A percentile compares a stretch with the other conserved stretches of the same genome.
These are phyloP conservation scores for Moniliella sp. DNA, from an alignment of 1,284 basidiomycete genomes.

Conservation along the genomic window DNA sequence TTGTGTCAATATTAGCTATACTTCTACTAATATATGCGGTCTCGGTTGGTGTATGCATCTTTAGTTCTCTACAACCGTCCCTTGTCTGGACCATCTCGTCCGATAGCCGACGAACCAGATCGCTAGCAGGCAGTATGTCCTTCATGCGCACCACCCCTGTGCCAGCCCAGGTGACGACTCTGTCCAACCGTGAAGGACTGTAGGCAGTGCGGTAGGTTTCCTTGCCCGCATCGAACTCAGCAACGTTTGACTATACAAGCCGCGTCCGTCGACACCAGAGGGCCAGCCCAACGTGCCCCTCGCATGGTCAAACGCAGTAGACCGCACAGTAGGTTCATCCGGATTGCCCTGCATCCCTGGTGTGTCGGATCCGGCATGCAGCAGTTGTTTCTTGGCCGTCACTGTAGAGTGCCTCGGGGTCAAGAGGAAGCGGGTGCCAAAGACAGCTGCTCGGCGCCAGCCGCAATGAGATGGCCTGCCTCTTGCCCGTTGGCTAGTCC, in stretches of 20 bases:
- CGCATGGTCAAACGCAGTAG: conserved; percentile 26
- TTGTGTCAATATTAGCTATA: too few relatives aligned
- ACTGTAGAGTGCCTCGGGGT: conserved; percentile 19
- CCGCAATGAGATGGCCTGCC: conserved; percentile 13
- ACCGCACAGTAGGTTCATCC: conserved; percentile 11
- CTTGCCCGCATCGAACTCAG: conserved; percentile 7
- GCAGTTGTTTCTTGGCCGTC: conserved; percentile 18
- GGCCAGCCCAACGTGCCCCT: conserved; percentile 27
- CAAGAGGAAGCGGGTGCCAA: conserved; percentile 25
- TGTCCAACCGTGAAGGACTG: conserved; percentile 9
- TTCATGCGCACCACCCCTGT: conserved; percentile 20
- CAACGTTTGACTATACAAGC: conserved; percentile 15
- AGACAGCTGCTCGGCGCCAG: conserved; percentile 23
- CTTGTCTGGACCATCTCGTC: too few relatives aligned
- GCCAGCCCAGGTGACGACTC: conserved; percentile 27
- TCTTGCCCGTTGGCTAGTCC: conserved; percentile 15
- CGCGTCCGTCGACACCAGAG: conserved; percentile 21
- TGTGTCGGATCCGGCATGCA: background rate
- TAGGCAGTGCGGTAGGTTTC: conserved; percentile 6
- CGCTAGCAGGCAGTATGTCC: conserved; percentile 9
- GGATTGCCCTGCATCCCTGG: conserved; percentile 1
- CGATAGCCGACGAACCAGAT: conserved; percentile 6
- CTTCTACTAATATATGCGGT: too few relatives aligned
- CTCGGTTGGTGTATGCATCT: too few relatives aligned
- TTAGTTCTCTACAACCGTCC: too few relatives aligned